Evolutionary conservation across 2,329 filamentous ascomycete genomes (phyloP).

Genomic region (Pseudocercospora cruenta): DNA sequence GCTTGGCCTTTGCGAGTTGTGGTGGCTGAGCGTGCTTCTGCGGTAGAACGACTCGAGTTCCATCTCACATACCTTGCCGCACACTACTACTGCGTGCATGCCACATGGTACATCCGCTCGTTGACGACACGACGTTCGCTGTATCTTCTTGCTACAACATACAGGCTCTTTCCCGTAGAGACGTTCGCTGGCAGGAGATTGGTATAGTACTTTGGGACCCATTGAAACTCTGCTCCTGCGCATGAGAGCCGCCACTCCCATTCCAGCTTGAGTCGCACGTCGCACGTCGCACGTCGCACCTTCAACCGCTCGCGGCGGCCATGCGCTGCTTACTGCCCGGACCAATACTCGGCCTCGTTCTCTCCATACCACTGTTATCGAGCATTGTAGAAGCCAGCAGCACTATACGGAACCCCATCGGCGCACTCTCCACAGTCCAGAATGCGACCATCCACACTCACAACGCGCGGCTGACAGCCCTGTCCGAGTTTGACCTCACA

Average conservation of each 20-base stretch:
- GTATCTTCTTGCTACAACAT: background rate
- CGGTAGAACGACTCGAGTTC: no score
- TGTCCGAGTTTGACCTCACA: slow-evolving; percentile 78
- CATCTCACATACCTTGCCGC: background rate
- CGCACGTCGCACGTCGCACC: no score
- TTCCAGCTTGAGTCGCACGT: background rate
- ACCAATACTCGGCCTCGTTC: slow-evolving; percentile 23
- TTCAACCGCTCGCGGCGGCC: slow-evolving; percentile 13
- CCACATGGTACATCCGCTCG: background rate
- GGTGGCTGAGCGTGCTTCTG: background rate
- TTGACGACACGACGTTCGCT: slow-evolving; percentile 1
- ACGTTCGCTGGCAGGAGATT: background rate
- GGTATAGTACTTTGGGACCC: background rate
- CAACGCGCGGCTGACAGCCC: slow-evolving; percentile 75
- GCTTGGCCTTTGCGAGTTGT: background rate
- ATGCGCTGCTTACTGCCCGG: slow-evolving; percentile 21
- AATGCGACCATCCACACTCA: slow-evolving; percentile 77
- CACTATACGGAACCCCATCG: slow-evolving; percentile 73
- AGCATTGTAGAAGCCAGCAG: slow-evolving; percentile 52
- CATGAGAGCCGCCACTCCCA: background rate
- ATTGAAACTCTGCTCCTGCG: background rate
- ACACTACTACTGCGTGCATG: background rate
- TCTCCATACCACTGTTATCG: slow-evolving; percentile 24
- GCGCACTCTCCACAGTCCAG: slow-evolving; percentile 72
- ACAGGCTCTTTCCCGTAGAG: background rate